Percentiles rank a stretch among this genome's conserved stretches.
Evolutionary conservation across 192 early-diverging fungal genomes (phyloP).

Genomic region (Entomortierella beljakovae): DNA sequence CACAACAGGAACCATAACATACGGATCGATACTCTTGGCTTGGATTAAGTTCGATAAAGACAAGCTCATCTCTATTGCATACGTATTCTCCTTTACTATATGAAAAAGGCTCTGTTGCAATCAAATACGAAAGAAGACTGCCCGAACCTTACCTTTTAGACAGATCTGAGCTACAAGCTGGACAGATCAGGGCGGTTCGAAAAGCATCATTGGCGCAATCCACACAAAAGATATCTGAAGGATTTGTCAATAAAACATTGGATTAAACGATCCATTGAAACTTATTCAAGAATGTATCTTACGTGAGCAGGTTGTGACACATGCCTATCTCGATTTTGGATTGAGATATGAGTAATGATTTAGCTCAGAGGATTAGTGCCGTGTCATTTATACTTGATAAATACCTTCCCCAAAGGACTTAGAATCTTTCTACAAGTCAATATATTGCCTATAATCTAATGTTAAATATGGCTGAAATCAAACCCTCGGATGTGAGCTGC

Average conservation of each 20-base stretch:
- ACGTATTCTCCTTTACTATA: not conserved
- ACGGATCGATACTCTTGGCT: slow-evolving; percentile 76
- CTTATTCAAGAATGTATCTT: slow-evolving; percentile 3
- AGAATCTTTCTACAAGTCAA: slow-evolving; percentile 18
- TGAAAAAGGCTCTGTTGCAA: not conserved
- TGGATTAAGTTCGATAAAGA: slow-evolving; percentile 66
- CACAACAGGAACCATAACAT: not conserved
- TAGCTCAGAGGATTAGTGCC: not conserved
- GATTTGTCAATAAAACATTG: not conserved
- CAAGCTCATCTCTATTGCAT: slow-evolving; percentile 62
- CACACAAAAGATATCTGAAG: slow-evolving; percentile 75
- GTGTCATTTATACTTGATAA: not conserved
- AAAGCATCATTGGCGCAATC: slow-evolving; percentile 66
- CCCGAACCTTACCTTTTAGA: slow-evolving; percentile 55
- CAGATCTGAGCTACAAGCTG: slow-evolving; percentile 69
- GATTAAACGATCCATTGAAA: not conserved
- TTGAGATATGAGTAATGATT: not conserved
- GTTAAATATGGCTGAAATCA: not conserved
- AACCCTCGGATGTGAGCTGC: not conserved
- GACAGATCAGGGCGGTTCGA: slow-evolving; percentile 64
- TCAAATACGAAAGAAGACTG: not conserved
- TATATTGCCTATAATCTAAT: slow-evolving; percentile 20
- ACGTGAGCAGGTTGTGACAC: slow-evolving; percentile 78
- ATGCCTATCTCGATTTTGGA: slow-evolving; percentile 46
- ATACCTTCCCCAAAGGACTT: slow-evolving; percentile 24